These are phyloP conservation scores for Phytophthora chlamydospora DNA, from an alignment of 352 stramenopile genomes.

Conservation along the genomic window DNA sequence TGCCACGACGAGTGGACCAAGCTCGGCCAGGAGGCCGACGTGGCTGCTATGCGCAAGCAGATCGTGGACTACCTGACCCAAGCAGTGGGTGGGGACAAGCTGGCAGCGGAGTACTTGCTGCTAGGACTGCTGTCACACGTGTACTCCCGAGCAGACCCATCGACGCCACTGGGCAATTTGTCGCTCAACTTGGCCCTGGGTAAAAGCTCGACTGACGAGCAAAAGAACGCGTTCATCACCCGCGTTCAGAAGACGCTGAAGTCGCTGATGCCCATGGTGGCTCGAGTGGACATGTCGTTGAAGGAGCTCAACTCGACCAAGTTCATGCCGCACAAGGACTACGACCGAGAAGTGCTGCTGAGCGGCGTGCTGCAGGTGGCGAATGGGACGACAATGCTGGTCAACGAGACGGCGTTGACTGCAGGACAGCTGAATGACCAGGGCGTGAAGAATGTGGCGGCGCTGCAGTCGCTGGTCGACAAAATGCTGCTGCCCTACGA, in stretches of 20 bases:
- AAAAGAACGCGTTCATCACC: constrained; percentile 28
- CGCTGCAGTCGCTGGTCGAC: constrained; percentile 70
- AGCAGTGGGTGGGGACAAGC: constrained; percentile 44
- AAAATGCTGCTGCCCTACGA: constrained; percentile 87
- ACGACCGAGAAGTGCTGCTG: constrained; percentile 65
- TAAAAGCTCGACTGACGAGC: constrained; percentile 20
- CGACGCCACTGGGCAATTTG: constrained; percentile 74
- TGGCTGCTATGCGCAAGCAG: constrained; percentile 39
- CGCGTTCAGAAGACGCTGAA: constrained; percentile 39
- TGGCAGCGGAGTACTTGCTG: constrained; percentile 76
- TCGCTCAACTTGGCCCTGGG: constrained; percentile 69
- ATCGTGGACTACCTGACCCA: constrained; percentile 55
- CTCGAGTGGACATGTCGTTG: constrained; percentile 64
- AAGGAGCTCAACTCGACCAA: constrained; percentile 58
- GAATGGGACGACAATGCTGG: constrained; percentile 65
- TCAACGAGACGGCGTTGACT: constrained; percentile 73
- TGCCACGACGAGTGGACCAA: constrained; percentile 45
- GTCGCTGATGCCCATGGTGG: constrained; percentile 61
- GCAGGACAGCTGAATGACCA: constrained; percentile 71
- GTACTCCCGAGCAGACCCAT: constrained; percentile 63
- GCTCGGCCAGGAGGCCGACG: constrained; percentile 15
- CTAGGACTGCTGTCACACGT: constrained; percentile 76
- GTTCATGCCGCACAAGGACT: constrained; percentile 82
- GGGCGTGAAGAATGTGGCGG: constrained; percentile 76
- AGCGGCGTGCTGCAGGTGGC: constrained; percentile 66